Evolutionary conservation across 305 asterid genomes (phyloP).

Genomic region (Solanum chacoense): DNA sequence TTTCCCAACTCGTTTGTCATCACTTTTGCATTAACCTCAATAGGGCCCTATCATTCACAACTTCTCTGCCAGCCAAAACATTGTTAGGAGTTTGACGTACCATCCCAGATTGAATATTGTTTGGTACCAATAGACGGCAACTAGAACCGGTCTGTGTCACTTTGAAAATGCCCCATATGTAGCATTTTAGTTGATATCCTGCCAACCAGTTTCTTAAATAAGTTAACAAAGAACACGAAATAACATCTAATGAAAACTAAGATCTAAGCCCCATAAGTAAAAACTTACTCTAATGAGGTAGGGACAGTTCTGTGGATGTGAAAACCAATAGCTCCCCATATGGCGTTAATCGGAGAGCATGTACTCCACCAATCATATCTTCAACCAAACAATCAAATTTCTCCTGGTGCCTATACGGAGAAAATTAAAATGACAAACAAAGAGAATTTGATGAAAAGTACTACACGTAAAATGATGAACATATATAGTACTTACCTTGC

Average conservation of each 20-base stretch:
- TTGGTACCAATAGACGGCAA: not conserved
- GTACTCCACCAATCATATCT: constrained; percentile 24
- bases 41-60: not conserved
- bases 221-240: not conserved
- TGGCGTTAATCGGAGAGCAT: constrained; percentile 21
- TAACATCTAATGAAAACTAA: not conserved
- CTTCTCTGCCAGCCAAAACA: not conserved
- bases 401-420: constrained; percentile 7
- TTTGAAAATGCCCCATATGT: constrained; percentile 65
- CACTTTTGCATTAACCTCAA: not conserved
- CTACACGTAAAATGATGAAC: too few species aligned
- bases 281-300: constrained; percentile 39
- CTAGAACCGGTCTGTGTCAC: constrained; percentile 11
- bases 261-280: not conserved
- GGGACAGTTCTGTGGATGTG: constrained; percentile 35
- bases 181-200: constrained; percentile 45
- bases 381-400: not conserved
- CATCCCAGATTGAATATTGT: not conserved
- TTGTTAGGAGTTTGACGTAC: not conserved
- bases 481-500: too few species aligned
- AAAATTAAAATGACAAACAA: not conserved
- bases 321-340: constrained; percentile 43
- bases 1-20: not conserved
- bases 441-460: not conserved
- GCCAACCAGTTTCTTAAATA: constrained; percentile 9